Percentiles rank a stretch among this genome's conserved stretches.
phyloP scores from a whole-genome alignment of 2,329 filamentous ascomycete species.

The Aspergillus neoniger region DNA sequence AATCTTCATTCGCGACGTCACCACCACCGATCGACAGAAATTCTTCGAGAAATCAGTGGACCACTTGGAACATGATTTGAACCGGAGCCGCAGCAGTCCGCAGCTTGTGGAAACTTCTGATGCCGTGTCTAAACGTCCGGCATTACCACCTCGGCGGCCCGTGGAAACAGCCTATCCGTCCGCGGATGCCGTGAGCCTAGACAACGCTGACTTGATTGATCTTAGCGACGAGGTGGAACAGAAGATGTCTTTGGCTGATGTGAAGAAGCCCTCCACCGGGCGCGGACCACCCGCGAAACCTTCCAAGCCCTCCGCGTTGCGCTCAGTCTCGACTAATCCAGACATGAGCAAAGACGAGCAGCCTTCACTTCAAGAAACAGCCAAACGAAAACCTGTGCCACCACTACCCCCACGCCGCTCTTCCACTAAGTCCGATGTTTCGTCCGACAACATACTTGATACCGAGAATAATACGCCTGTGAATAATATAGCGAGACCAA shows the following conservation, averaged over 20 bases:
- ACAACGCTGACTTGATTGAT: slow-evolving; percentile 43
- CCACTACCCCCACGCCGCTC: slow-evolving; percentile 42
- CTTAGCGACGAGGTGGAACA: slow-evolving; percentile 36
- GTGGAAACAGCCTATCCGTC: slow-evolving; percentile 19
- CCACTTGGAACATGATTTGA: slow-evolving; percentile 29
- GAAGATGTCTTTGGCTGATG: slow-evolving; percentile 12
- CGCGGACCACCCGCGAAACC: slow-evolving; percentile 45
- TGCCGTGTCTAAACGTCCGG: slow-evolving; percentile 35
- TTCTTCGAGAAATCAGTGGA: slow-evolving; percentile 73
- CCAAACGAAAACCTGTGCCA: slow-evolving; percentile 39
- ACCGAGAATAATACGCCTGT: background rate
- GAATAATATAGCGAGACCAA: slow-evolving; percentile 16
- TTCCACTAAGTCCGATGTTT: slow-evolving; percentile 17
- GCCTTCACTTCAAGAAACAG: slow-evolving; percentile 21
- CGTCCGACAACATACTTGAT: background rate
- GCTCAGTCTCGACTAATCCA: slow-evolving; percentile 34
- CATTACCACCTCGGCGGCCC: slow-evolving; percentile 43
- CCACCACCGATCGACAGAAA: slow-evolving; percentile 68
- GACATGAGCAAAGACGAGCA: slow-evolving; percentile 17
- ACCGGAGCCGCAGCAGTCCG: slow-evolving; percentile 29
- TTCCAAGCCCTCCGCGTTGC: slow-evolving; percentile 46
- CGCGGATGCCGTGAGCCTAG: slow-evolving; percentile 26
- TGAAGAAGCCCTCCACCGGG: slow-evolving; percentile 21
- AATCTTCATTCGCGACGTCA: slow-evolving; percentile 94
- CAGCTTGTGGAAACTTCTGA: slow-evolving; percentile 32